These are phyloP conservation scores for Caulochytrium protostelioides DNA, from an alignment of 371 early-diverging fungal genomes.

Conservation along the genomic window DNA sequence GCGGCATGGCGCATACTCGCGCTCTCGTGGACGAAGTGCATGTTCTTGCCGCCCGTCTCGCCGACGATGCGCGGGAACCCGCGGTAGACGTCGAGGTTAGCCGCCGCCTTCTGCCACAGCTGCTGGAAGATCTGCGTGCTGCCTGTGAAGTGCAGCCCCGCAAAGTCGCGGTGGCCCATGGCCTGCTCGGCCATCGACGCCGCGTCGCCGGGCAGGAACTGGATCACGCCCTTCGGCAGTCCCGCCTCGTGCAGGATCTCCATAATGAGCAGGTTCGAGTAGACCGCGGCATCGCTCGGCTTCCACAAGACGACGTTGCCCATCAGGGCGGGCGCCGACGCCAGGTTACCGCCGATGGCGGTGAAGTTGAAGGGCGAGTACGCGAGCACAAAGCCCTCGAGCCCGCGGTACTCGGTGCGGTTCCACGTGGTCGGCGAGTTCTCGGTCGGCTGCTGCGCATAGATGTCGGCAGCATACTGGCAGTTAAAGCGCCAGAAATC, in stretches of 20 bases:
- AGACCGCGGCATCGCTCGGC: constrained; percentile 69
- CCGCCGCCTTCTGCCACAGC: constrained; percentile 75
- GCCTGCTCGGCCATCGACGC: constrained; percentile 45
- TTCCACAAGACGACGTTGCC: constrained; percentile 92
- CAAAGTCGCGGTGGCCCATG: constrained; percentile 64
- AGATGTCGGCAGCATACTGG: constrained; percentile 79
- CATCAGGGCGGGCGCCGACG: constrained; percentile 86
- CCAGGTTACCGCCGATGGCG: constrained; percentile 92
- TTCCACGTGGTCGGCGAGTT: constrained; percentile 81
- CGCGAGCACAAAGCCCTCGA: constrained; percentile 92
- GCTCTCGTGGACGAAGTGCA: constrained; percentile 70
- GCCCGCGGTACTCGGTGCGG: constrained; percentile 79
- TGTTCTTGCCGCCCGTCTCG: constrained; percentile 97
- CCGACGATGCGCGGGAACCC: constrained; percentile 92
- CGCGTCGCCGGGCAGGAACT: constrained; percentile 86
- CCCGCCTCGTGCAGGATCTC: constrained; percentile 86
- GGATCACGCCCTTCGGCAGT: constrained; percentile 88
- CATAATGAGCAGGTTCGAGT: constrained; percentile 75
- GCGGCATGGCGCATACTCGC: constrained; percentile 31
- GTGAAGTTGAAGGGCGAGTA: constrained; percentile 97
- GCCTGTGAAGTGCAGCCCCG: constrained; percentile 94
- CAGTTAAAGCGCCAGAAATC: constrained; percentile 93
- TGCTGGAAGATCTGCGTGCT: constrained; percentile 78
- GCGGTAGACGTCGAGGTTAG: constrained; percentile 71
- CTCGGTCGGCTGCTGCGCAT: constrained; percentile 74